Base-by-base conservation (phyloP, 1,284 basidiomycete genomes). In the Irpex sp. region DNA sequence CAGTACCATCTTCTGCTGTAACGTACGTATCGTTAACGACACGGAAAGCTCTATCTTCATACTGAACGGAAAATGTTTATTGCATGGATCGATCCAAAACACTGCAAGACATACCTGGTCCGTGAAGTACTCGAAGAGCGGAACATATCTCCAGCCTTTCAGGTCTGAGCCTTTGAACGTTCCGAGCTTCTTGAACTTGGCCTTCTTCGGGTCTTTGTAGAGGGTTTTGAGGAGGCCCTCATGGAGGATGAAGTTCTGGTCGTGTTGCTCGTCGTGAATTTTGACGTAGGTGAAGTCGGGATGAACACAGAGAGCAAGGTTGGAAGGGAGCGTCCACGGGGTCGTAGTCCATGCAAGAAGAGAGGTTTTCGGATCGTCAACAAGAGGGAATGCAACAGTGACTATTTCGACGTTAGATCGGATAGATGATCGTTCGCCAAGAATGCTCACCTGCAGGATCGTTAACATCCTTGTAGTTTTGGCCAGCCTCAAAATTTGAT, bases 341-440 rank as follows among this genome's bases (percentile, higher is more conserved):
- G 97, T 99, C 19, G 96, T 99, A 21, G 96, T 99, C 96, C 96
- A 99, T 7, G 97, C 97, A 49, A 99, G 81, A 42, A 99, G 79
- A 5, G 93, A 90, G 23, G 96, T 98, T 62, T 81, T 84, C 6
- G 93, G 93, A 72, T 99, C 97, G 67, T 97, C 93, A 33, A 94
- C 88, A 36, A 98, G 84, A 18, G 91, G 93, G 80, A 99, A 99
- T 0, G 94, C 80, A 60, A 99, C 88, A 18, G 94, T 97, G 14
- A 99, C 92, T 88, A 66, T 5, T n/a, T 3, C 57, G 39, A 16
- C 56, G 21, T 56, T 33, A 48, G 55, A 58, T 14, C 52, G 53
- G 18, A 6, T 18, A 18, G 58, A 28, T 33, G 33, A 33, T 19
- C 1, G 3, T 7, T 39, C 37, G 57, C 63, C 1, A 58, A 33